phyloP scores from a whole-genome alignment of 1,284 basidiomycete species.

The Agaricales sp. region DNA sequence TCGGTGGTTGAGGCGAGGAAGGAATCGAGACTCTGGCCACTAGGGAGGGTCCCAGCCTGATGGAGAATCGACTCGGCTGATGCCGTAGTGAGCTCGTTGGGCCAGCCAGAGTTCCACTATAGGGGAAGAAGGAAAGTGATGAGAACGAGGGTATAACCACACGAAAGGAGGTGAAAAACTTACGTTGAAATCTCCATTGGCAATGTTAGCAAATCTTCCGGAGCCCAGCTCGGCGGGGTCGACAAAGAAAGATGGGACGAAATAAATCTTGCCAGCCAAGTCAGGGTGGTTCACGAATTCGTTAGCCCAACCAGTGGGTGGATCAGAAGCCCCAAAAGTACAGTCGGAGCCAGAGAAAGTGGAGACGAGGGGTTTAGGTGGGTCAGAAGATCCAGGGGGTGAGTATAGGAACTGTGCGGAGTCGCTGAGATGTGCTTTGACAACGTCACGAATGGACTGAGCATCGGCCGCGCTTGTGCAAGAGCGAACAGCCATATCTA shows the following conservation, averaged over 20 bases:
- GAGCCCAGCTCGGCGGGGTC: conserved; percentile 37
- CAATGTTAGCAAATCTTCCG: conserved; percentile 31
- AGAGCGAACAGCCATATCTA: conserved; percentile 39
- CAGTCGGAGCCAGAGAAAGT: conserved; percentile 77
- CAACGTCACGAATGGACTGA: conserved; percentile 8
- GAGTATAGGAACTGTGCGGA: conserved; percentile 44
- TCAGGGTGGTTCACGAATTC: conserved; percentile 44
- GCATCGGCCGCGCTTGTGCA: conserved; percentile 12
- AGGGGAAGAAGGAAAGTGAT: not conserved
- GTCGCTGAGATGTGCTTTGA: not conserved
- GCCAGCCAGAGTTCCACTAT: conserved; percentile 64
- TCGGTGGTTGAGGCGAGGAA: not conserved
- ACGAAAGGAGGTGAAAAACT: conserved; percentile 7
- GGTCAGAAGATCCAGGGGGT: conserved; percentile 4
- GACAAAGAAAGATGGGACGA: conserved; percentile 60
- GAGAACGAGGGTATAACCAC: conserved; percentile 3
- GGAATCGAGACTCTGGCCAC: not conserved
- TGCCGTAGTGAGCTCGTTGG: conserved; percentile 38
- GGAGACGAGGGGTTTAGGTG: conserved; percentile 49
- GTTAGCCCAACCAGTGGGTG: conserved; percentile 42
- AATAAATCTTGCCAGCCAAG: conserved; percentile 40
- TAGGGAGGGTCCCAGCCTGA: not conserved
- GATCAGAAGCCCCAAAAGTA: conserved; percentile 50
- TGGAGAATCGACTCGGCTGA: conserved; percentile 20
- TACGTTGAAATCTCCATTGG: conserved; percentile 57